Evolutionary conservation across 441 rosid species (phyloP).

Genomic region (Raphanus hybrid): DNA sequence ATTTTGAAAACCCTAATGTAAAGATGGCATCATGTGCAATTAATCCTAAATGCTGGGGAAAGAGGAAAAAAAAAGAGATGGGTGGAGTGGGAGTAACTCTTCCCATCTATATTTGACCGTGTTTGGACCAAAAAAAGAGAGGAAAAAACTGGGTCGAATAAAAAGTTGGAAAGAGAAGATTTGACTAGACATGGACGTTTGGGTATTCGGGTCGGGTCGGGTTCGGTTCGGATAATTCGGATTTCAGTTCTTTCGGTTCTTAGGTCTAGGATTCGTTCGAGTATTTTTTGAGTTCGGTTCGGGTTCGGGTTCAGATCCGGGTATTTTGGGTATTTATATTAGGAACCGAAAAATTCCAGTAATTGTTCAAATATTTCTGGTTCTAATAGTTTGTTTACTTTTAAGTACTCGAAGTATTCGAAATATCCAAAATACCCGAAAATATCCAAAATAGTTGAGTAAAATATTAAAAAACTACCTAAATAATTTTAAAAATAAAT

Average conservation of each 20-base stretch:
- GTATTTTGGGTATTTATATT: neutral
- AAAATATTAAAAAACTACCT: neutral
- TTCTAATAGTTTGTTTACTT: neutral
- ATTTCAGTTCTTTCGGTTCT: neutral
- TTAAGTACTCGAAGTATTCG: neutral
- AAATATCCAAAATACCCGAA: neutral
- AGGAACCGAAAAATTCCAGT: neutral
- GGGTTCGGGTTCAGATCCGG: neutral
- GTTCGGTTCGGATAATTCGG: neutral
- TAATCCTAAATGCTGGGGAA: neutral
- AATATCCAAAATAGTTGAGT: neutral
- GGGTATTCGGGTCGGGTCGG: neutral
- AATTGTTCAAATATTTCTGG: neutral
- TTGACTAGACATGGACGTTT: neutral
- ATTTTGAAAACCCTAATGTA: neutral
- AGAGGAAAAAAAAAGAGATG: too few species aligned
- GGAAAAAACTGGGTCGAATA: constrained; percentile 1
- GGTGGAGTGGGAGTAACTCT: too few species aligned
- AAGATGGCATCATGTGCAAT: neutral
- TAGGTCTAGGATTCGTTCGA: neutral
- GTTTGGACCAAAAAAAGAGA: neutral
- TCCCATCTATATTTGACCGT: neutral
- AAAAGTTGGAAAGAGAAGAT: neutral
- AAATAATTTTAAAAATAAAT: neutral
- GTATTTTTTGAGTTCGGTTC: neutral